Evolutionary conservation across 768 basidiomycete species (phyloP).

Genomic region (Naganishia vishniacii): DNA sequence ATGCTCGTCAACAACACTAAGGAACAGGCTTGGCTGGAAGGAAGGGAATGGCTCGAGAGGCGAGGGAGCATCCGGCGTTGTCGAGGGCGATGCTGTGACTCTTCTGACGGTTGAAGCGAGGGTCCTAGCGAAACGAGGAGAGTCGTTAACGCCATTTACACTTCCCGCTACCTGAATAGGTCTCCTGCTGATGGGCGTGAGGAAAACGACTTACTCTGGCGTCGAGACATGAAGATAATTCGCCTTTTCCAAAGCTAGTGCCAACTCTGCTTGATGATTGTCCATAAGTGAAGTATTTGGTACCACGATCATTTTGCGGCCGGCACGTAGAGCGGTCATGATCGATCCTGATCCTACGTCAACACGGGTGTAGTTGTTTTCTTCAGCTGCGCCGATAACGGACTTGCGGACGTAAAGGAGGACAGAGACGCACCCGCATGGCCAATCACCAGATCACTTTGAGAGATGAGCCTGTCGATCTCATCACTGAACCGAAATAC

Average conservation of each 20-base stretch:
- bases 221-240: conserved; percentile 21
- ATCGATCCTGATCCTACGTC: conserved; percentile 84
- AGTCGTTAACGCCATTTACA: no score
- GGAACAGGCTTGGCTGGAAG: conserved; percentile 18
- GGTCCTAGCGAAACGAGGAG: neutral
- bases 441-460: conserved; percentile 75
- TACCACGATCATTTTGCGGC: conserved; percentile 74
- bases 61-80: neutral
- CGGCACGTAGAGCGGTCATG: conserved; percentile 70
- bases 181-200: no score
- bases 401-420: neutral
- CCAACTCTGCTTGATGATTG: conserved; percentile 89
- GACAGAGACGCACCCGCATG: conserved; percentile 69
- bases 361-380: neutral
- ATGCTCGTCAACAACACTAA: conserved; percentile 10
- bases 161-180: no score
- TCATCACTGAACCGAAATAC: conserved; percentile 70
- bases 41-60: conserved; percentile 19
- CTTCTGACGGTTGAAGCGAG: conserved; percentile 1
- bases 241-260: conserved; percentile 55
- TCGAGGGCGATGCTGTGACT: neutral
- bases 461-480: conserved; percentile 60
- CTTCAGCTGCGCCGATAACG: no score
- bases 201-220: conserved; percentile 24
- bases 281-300: conserved; percentile 84